A percentile compares a stretch with the other conserved stretches of the same genome.
Evolutionary conservation across 495 filamentous ascomycete species (phyloP).

Genomic region (Neohortaea acidophila): DNA sequence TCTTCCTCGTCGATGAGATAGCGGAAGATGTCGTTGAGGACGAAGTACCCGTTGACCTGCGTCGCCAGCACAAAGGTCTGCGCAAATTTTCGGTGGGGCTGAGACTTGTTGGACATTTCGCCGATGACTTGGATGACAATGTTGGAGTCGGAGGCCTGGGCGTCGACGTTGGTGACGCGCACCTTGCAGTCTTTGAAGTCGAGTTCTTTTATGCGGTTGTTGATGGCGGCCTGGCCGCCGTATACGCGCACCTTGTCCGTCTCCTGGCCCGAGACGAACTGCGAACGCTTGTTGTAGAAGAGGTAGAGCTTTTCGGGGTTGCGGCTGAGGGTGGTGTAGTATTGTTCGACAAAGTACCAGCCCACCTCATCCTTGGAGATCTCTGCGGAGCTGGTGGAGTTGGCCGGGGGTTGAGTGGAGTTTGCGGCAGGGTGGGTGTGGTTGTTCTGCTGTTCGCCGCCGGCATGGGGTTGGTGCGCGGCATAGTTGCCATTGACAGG

Average conservation of each 20-base stretch:
- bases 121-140: slow-evolving; percentile 97
- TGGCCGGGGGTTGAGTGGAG: slow-evolving; percentile 9
- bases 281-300: slow-evolving; percentile 35
- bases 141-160: slow-evolving; percentile 76
- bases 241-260: slow-evolving; percentile 70
- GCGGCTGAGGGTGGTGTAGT: slow-evolving; percentile 93
- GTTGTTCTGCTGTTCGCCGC: slow-evolving; percentile 18
- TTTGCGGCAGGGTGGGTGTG: slow-evolving; percentile 9
- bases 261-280: slow-evolving; percentile 44
- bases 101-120: slow-evolving; percentile 85
- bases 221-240: slow-evolving; percentile 72
- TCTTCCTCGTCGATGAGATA: slow-evolving; percentile 75
- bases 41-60: slow-evolving; percentile 94
- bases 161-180: slow-evolving; percentile 92
- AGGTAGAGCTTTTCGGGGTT: slow-evolving; percentile 78
- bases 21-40: slow-evolving; percentile 93
- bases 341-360: slow-evolving; percentile 99
- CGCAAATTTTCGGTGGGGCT: slow-evolving; percentile 81
- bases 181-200: slow-evolving; percentile 98
- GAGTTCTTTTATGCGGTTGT: slow-evolving; percentile 79
- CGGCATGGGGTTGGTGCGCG: slow-evolving; percentile 23
- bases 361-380: slow-evolving; percentile 73
- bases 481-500: slow-evolving; percentile 31
- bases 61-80: slow-evolving; percentile 97
- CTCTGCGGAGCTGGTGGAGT: slow-evolving; percentile 12